Evolutionary conservation across 257 asterid species (phyloP).

Genomic region (Solanum medicagineum): DNA sequence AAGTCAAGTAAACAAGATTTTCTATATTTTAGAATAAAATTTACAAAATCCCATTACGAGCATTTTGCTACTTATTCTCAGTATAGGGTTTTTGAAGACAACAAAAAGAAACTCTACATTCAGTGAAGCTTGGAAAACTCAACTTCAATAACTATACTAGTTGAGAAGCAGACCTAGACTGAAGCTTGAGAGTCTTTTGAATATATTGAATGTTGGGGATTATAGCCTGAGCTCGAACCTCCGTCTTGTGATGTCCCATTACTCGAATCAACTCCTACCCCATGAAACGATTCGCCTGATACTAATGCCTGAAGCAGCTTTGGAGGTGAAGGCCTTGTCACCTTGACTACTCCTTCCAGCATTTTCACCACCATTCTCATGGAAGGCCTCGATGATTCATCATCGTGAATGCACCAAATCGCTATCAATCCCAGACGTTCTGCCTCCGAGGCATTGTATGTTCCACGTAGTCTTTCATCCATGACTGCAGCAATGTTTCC

Average conservation of each 20-base stretch:
- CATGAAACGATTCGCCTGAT: conserved; percentile 68
- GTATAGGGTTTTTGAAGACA: not conserved
- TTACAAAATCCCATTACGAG: not conserved
- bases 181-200: conserved; percentile 28
- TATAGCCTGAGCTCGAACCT: conserved; percentile 14
- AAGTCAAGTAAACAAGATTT: not conserved
- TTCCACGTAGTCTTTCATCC: conserved; percentile 41
- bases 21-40: not conserved
- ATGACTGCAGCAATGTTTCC: conserved; percentile 41
- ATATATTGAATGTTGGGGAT: conserved; percentile 8
- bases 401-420: conserved; percentile 81
- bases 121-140: not conserved
- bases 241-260: conserved; percentile 14
- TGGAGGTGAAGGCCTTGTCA: conserved; percentile 51
- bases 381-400: conserved; percentile 52
- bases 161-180: not conserved
- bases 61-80: not conserved
- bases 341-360: conserved; percentile 83
- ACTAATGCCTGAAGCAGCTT: conserved; percentile 79
- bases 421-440: conserved; percentile 43
- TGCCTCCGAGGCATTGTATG: conserved; percentile 38
- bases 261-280: conserved; percentile 30
- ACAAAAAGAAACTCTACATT: not conserved
- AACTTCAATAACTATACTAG: not conserved
- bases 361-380: conserved; percentile 85